Conservation (phyloP, 2,329 filamentous ascomycete species). For the Venturia oleaginea region DNA sequence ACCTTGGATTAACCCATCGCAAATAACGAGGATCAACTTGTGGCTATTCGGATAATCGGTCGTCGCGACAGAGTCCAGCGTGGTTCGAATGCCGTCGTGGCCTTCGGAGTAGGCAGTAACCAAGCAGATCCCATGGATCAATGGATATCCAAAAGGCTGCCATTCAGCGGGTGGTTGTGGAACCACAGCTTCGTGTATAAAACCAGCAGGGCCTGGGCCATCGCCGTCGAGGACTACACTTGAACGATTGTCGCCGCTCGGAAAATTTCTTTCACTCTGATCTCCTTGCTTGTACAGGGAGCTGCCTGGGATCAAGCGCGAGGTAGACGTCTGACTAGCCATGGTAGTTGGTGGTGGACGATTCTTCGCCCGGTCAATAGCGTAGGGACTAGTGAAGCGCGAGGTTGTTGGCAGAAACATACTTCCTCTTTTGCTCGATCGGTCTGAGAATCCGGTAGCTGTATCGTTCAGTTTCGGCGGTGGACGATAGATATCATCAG, state of each 20-base stretch:
- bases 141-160: constrained; percentile 91
- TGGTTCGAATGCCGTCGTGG: constrained; percentile 83
- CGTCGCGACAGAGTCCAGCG: constrained; percentile 89
- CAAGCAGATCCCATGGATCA: constrained; percentile 87
- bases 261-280: constrained; percentile 48
- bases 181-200: constrained; percentile 91
- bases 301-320: constrained; percentile 60
- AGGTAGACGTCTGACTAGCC: constrained; percentile 76
- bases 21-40: constrained; percentile 92
- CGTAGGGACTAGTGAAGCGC: constrained; percentile 85
- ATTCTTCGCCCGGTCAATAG: constrained; percentile 55
- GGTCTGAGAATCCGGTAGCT: constrained; percentile 53
- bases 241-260: constrained; percentile 39
- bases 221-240: constrained; percentile 52
- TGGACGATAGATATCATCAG: constrained; percentile 91
- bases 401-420: constrained; percentile 86
- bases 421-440: constrained; percentile 70
- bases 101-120: constrained; percentile 98
- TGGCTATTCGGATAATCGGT: constrained; percentile 99
- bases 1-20: constrained; percentile 96
- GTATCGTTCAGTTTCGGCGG: constrained; percentile 73
- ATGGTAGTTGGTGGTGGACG: constrained; percentile 73
- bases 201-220: constrained; percentile 76
- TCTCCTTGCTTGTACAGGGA: constrained; percentile 60
- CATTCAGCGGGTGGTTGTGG: constrained; percentile 94